phyloP scores from a whole-genome alignment of 805 yeast genomes.

The Wickerhamomyces xylosicus region DNA sequence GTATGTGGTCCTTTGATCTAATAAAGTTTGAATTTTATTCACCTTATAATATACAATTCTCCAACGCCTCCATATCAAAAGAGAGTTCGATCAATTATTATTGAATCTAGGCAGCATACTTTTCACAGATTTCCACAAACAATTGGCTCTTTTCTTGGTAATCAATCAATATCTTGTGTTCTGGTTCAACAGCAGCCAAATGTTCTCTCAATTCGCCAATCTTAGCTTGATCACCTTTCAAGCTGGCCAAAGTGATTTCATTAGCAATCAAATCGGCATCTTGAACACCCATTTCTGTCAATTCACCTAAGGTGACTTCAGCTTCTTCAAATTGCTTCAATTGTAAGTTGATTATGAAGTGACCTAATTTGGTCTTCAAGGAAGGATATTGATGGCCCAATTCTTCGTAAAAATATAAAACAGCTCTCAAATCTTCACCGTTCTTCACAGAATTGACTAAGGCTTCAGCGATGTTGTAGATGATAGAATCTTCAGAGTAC shows the following conservation, averaged over 20 bases:
- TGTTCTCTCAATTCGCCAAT: constrained; percentile 32
- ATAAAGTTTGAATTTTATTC: too few species aligned
- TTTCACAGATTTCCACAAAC: constrained; percentile 62
- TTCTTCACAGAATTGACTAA: constrained; percentile 42
- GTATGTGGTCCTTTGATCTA: too few species aligned
- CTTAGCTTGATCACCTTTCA: constrained; percentile 32
- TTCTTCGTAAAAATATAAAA: constrained; percentile 72
- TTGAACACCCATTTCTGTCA: constrained; percentile 29
- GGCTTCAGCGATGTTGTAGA: constrained; percentile 71
- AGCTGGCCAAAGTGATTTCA: constrained; percentile 50
- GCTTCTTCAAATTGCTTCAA: constrained; percentile 80
- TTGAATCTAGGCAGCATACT: constrained; percentile 29
- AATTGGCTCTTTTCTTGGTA: constrained; percentile 47
- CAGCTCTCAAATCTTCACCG: constrained; percentile 29
- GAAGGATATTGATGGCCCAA: constrained; percentile 47
- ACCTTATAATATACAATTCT: too few species aligned
- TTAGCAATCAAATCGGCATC: constrained; percentile 48
- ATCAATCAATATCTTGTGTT: constrained; percentile 50
- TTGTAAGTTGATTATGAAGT: constrained; percentile 69
- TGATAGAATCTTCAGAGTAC: constrained; percentile 61
- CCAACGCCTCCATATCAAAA: too few species aligned
- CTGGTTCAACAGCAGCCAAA: constrained; percentile 36
- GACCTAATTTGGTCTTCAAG: constrained; percentile 42
- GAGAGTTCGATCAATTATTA: too few species aligned
- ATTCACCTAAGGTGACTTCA: constrained; percentile 43